phyloP scores from a whole-genome alignment of 441 rosid species.

The Aleurites moluccanus region DNA sequence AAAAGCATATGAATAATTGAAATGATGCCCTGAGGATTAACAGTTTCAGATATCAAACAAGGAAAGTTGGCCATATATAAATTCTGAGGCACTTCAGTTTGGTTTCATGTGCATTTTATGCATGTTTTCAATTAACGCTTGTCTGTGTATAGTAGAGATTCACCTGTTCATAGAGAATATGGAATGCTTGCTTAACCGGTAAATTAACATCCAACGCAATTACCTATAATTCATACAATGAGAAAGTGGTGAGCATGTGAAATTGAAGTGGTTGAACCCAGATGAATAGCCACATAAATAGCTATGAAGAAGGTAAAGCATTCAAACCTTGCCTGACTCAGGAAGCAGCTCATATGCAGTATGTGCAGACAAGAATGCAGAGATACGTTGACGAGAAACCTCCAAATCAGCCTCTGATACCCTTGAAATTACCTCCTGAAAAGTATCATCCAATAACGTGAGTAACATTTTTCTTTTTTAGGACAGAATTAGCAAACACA shows the following conservation, averaged over 20 bases:
- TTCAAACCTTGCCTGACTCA: conserved; percentile 78
- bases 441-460: conserved; percentile 23
- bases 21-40: too few relatives aligned
- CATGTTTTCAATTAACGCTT: background rate
- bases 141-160: conserved; percentile 6
- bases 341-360: conserved; percentile 73
- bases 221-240: conserved; percentile 34
- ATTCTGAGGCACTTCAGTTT: too few relatives aligned
- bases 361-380: conserved; percentile 47
- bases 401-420: conserved; percentile 46
- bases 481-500: conserved; percentile 6
- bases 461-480: conserved; percentile 22
- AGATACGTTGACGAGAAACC: conserved; percentile 52
- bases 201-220: conserved; percentile 62
- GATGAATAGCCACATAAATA: conserved; percentile 9
- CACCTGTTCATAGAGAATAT: conserved; percentile 67
- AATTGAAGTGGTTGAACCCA: conserved; percentile 1
- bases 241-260: background rate
- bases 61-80: too few relatives aligned
- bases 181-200: conserved; percentile 74
- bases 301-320: conserved; percentile 32
- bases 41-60: too few relatives aligned
- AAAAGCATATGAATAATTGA: too few relatives aligned
- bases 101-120: background rate
- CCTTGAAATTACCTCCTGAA: conserved; percentile 34